phyloP scores from a whole-genome alignment of 2,329 filamentous ascomycete species.

The Aspergillus amoenus region DNA sequence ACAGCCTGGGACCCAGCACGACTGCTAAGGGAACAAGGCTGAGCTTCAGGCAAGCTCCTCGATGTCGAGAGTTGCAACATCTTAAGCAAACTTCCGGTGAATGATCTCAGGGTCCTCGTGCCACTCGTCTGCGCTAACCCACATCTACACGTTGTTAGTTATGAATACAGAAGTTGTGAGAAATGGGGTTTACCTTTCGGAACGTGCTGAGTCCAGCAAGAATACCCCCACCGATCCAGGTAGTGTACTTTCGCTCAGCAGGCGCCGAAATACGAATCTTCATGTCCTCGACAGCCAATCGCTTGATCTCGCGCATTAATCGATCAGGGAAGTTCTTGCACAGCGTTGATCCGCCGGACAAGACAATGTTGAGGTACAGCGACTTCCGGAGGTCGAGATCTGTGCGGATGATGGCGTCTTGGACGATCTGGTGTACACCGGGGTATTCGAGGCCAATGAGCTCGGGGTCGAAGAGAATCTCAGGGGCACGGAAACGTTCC shows the following conservation, averaged over 20 bases:
- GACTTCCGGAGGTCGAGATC: conserved; percentile 94
- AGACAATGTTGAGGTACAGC: conserved; percentile 93
- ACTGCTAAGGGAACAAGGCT: background rate
- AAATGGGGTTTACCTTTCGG: conserved; percentile 70
- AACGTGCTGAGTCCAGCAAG: conserved; percentile 95
- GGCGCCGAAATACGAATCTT: conserved; percentile 98
- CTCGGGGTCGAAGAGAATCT: conserved; percentile 97
- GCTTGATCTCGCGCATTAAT: conserved; percentile 85
- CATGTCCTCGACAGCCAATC: conserved; percentile 97
- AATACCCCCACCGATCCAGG: conserved; percentile 98
- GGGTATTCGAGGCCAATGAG: conserved; percentile 96
- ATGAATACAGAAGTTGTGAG: background rate
- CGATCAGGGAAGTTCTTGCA: conserved; percentile 97
- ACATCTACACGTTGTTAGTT: conserved; percentile 68
- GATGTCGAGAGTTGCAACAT: background rate
- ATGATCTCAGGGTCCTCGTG: conserved; percentile 99
- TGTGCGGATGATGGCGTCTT: conserved; percentile 91
- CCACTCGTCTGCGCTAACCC: conserved; percentile 99
- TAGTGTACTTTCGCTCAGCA: conserved; percentile 96
- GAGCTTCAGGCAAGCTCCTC: background rate
- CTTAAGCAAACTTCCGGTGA: conserved; percentile 90
- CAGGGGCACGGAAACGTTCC: conserved; percentile 91
- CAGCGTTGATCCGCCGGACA: conserved; percentile 92
- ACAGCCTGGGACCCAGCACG: background rate
- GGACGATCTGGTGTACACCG: conserved; percentile 95